Conservation (phyloP, 305 asterid genomes). For the Solanum chacoense region DNA sequence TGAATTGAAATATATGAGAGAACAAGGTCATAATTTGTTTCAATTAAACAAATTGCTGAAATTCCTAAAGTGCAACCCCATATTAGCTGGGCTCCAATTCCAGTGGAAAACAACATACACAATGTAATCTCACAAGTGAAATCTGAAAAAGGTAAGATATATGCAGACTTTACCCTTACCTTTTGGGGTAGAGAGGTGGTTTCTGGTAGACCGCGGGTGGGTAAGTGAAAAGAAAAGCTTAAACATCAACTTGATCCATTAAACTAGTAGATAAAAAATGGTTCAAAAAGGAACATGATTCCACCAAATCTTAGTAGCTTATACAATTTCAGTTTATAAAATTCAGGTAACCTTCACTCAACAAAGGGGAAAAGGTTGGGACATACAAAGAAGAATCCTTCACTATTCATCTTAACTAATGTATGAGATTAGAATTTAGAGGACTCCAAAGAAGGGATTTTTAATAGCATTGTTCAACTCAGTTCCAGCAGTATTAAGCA, state of each 20-base stretch:
- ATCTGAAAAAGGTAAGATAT: background rate
- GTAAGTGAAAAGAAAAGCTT: background rate
- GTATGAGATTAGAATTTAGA: conserved; percentile 19
- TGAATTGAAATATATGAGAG: background rate
- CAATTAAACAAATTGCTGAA: background rate
- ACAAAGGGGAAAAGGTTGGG: background rate
- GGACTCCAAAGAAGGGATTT: conserved; percentile 92
- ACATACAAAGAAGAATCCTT: background rate
- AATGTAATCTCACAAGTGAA: background rate
- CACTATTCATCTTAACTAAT: background rate
- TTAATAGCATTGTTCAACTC: conserved; percentile 85
- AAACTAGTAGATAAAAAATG: background rate
- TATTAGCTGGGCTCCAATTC: background rate
- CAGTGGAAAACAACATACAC: background rate
- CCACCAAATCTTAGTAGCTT: background rate
- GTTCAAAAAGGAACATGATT: background rate
- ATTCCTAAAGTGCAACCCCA: background rate
- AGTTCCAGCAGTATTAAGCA: conserved; percentile 77
- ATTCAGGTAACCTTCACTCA: background rate
- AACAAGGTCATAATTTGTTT: background rate
- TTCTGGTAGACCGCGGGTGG: background rate
- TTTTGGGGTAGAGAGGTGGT: background rate
- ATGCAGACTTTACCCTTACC: background rate
- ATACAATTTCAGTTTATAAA: background rate
- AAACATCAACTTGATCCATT: background rate